phyloP scores from a whole-genome alignment of 2,329 filamentous ascomycete species.

The Talaromyces sp. region DNA sequence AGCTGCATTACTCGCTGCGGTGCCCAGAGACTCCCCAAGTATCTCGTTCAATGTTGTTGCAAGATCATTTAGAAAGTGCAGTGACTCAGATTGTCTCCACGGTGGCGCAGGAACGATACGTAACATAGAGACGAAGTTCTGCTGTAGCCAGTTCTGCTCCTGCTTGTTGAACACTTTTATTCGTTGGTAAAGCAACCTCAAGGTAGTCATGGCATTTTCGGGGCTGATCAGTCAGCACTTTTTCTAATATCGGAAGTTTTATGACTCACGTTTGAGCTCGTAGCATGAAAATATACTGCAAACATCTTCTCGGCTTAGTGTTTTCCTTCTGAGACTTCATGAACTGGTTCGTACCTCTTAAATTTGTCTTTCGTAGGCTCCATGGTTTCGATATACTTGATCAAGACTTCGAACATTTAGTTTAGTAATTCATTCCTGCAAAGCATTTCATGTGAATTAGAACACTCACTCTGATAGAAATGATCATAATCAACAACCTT shows the following conservation, averaged over 20 bases:
- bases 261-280: constrained; percentile 50
- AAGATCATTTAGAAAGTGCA: constrained; percentile 29
- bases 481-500: constrained; percentile 33
- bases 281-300: constrained; percentile 65
- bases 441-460: background rate
- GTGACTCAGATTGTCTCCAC: constrained; percentile 31
- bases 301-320: constrained; percentile 39
- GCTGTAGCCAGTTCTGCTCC: constrained; percentile 62
- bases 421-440: background rate
- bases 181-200: constrained; percentile 63
- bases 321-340: background rate
- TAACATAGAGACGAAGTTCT: constrained; percentile 62
- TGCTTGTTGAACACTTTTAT: constrained; percentile 51
- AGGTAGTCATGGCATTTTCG: constrained; percentile 41
- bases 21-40: constrained; percentile 49
- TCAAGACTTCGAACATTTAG: constrained; percentile 47
- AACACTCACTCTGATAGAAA: constrained; percentile 40
- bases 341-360: constrained; percentile 45
- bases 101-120: constrained; percentile 57
- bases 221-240: constrained; percentile 26
- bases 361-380: constrained; percentile 62
- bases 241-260: background rate
- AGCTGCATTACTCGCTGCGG: constrained; percentile 55
- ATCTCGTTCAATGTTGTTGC: constrained; percentile 40
- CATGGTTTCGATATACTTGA: constrained; percentile 58